Conservation (phyloP, 441 rosid species). For the Eruca vesicaria region DNA sequence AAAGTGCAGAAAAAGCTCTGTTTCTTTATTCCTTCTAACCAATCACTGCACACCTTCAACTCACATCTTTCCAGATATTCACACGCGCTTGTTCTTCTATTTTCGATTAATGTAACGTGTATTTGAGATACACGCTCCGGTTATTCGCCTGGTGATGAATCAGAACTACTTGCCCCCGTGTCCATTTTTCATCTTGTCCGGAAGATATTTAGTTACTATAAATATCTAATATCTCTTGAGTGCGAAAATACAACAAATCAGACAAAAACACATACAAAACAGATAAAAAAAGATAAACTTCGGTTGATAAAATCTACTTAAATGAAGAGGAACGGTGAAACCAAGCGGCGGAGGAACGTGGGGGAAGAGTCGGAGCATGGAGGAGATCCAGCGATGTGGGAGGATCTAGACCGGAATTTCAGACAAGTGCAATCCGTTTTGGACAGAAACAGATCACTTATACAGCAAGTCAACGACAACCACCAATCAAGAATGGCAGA, state of each 20-base stretch:
- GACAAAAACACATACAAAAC: not conserved
- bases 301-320: not conserved
- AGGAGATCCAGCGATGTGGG: slow-evolving; percentile 67
- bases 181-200: slow-evolving; percentile 13
- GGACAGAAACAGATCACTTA: slow-evolving; percentile 77
- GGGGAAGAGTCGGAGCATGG: slow-evolving; percentile 28
- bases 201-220: slow-evolving; percentile 31
- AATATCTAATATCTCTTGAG: slow-evolving; percentile 27
- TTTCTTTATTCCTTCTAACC: slow-evolving; percentile 28
- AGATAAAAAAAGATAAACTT: not conserved
- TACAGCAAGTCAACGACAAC: slow-evolving; percentile 86
- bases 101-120: not conserved
- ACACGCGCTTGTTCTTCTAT: slow-evolving; percentile 19
- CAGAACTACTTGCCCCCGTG: slow-evolving; percentile 22
- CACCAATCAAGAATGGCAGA: slow-evolving; percentile 75
- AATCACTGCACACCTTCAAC: slow-evolving; percentile 5
- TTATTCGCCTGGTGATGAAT: not conserved
- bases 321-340: slow-evolving; percentile 29
- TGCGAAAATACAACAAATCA: slow-evolving; percentile 14
- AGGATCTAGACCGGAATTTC: slow-evolving; percentile 49
- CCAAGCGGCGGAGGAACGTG: slow-evolving; percentile 37
- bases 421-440: slow-evolving; percentile 71
- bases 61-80: not conserved
- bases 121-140: not conserved
- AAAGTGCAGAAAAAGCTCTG: slow-evolving; percentile 32